Base-by-base conservation (phyloP, 495 filamentous ascomycete species). In the Staphylotrichum tortipilum region DNA sequence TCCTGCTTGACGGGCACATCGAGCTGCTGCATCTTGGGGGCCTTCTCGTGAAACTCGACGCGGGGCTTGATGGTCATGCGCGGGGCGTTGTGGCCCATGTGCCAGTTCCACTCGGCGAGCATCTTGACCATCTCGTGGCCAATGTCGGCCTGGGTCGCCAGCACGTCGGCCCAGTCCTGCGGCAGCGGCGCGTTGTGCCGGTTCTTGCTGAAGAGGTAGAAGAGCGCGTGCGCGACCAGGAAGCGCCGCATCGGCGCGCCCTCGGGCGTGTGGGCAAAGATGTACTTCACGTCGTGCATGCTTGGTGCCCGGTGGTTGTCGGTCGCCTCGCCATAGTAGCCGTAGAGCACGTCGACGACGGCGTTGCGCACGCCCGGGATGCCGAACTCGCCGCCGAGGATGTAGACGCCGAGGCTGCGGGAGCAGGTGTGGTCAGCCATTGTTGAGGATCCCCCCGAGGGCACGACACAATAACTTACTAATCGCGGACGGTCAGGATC, bases 31-130 rank as follows among this genome's bases (percentile, higher is more conserved):
- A n/a, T n/a, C n/a, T 4, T 1, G 6, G 30, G 18, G 0, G 23
- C 11, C 6, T 52, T 36, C 36, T 65, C 62, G n/a, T 65, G 54
- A 36, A 65, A 65, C 24, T 50, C 39, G 21, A 28, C 19, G 1
- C 60, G 42, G 0, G 49, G n/a, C 43, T 57, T 57, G 22, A 65
- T 52, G 21, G 47, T 52, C 62, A 65, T 65, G 6, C 44, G 52
- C 12, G 60, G 60, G 1, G 54, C 53, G 21, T 60, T 60, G 12
- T 24, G 21, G 10, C 55, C 57, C 35, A 63, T 60, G 31, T 19
- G n/a, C 62, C 58, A 65, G 29, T 43, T 39, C 62, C 62, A 65
- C 18, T 65, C 62, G 34, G 23, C 23, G 4, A 65, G 52, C 62
- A 65, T 65, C 17, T 26, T 18, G 41, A 61, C 28, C 28, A 63